Percentiles rank a stretch among this genome's conserved stretches.
Evolutionary conservation across 2,329 filamentous ascomycete species (phyloP).

Genomic region (Sclerotinia trifoliorum): DNA sequence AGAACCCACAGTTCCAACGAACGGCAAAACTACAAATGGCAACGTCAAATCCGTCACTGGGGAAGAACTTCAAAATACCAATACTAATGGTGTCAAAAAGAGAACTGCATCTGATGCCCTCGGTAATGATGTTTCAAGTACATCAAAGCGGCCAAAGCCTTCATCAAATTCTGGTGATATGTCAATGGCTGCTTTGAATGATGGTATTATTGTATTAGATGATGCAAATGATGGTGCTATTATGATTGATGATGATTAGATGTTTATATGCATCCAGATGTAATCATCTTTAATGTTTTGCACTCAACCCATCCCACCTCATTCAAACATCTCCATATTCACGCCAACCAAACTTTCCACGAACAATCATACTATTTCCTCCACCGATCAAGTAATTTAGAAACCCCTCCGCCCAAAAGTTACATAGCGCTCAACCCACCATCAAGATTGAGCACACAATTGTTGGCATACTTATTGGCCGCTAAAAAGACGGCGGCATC

Average conservation of each 20-base stretch:
- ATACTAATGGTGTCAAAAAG: conserved; percentile 36
- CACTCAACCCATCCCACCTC: background rate
- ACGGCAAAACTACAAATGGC: conserved; percentile 25
- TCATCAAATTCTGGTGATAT: conserved; percentile 40
- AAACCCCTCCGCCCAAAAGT: conserved; percentile 27
- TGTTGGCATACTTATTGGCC: conserved; percentile 79
- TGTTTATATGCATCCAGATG: background rate
- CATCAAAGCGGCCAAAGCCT: conserved; percentile 38
- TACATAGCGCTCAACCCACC: conserved; percentile 73
- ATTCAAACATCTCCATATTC: background rate
- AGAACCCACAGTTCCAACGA: background rate
- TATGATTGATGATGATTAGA: conserved; percentile 63
- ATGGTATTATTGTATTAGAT: conserved; percentile 37
- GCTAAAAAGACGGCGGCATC: conserved; percentile 77
- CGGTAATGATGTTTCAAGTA: conserved; percentile 25
- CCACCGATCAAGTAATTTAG: background rate
- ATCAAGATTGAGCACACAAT: conserved; percentile 82
- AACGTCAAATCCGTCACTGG: background rate
- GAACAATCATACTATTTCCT: background rate
- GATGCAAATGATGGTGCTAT: conserved; percentile 58
- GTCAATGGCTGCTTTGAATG: conserved; percentile 31
- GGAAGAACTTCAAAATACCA: conserved; percentile 22
- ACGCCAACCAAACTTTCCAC: no score
- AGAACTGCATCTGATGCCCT: conserved; percentile 34
- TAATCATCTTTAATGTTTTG: background rate